Conservation (phyloP, 371 early-diverging fungal genomes). For the Rhizopus stolonifer region DNA sequence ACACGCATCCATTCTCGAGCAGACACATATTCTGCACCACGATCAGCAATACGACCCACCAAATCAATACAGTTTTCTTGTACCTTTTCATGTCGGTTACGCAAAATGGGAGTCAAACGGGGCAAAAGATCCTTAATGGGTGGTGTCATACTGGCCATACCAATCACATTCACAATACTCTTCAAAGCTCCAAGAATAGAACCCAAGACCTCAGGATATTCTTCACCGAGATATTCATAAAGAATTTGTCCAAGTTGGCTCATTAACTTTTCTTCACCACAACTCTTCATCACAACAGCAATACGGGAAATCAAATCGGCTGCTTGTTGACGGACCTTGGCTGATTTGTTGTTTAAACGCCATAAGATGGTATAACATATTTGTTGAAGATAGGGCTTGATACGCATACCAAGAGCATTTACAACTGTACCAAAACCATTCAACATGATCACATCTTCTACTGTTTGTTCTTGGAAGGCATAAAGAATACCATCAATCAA, state of each 20-base stretch:
- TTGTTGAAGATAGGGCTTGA: slow-evolving; percentile 90
- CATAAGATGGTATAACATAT: slow-evolving; percentile 93
- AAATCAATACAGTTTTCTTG: slow-evolving; percentile 93
- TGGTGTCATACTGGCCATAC: slow-evolving; percentile 97
- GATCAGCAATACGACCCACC: slow-evolving; percentile 96
- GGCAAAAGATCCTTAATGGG: slow-evolving; percentile 97
- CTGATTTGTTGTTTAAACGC: slow-evolving; percentile 95
- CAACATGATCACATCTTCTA: slow-evolving; percentile 88
- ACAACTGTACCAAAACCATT: slow-evolving; percentile 96
- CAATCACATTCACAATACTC: slow-evolving; percentile 94
- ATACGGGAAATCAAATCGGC: slow-evolving; percentile 94
- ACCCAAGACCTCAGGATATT: slow-evolving; percentile 97
- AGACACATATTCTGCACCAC: slow-evolving; percentile 97
- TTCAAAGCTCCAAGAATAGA: slow-evolving; percentile 91
- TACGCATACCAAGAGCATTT: slow-evolving; percentile 85
- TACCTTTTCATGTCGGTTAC: slow-evolving; percentile 97
- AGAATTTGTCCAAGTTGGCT: slow-evolving; percentile 87
- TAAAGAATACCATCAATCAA: slow-evolving; percentile 95
- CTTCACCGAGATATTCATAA: slow-evolving; percentile 97
- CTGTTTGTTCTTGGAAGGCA: slow-evolving; percentile 96
- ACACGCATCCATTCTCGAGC: slow-evolving; percentile 99
- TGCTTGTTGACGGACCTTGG: slow-evolving; percentile 95
- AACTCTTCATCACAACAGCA: slow-evolving; percentile 90
- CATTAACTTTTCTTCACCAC: slow-evolving; percentile 95
- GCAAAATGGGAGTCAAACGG: slow-evolving; percentile 93